Evolutionary conservation across 176 grass and related monocot genomes (phyloP), one percentile per base, ranked within the genome.

Genomic region (Avena insularis): DNA sequence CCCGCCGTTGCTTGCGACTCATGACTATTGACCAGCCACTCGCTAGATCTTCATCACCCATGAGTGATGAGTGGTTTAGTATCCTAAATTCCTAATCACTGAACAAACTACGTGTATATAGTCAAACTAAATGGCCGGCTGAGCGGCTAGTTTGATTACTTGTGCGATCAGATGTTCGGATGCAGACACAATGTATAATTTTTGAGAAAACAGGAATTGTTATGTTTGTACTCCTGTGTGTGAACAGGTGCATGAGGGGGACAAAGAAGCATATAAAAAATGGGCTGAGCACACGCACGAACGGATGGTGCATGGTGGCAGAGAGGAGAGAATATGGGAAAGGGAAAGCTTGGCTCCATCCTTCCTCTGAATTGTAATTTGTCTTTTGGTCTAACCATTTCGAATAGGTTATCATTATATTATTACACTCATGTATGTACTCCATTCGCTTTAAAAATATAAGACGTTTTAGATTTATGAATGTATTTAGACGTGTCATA

Each of bases 241-340:
- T 76, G 13, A 17, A 51, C 59, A 49, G 60, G 78, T 45, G 60
- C 29, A 67, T 67, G 79, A 77, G 49, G 79, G 70, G 62, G 83
- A 82, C 88, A 90, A 11, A 13, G 79, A 71, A 61, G 17, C 1
- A 61, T 86, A 82, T 19, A 55, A 71, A n/a, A 81, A 81, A 15
- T 84, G 12, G 35, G 31, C 15, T 50, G 19, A 77, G 82, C 59
- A 29, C 63, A 13, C 53, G 40, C 88, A 86, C 71, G 79, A 82
- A 86, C 45, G 88, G 88, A 40, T 62, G 64, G 64, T 67, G 40
- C 40, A 43, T 43, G 51, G 43, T 70, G 78, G 78, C 62, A 69
- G 51, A 35, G 64, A 35, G 0, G 83, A 90, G 88, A 82, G 88
- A 90, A 90, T 86, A 86, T 86, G 71, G 84, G 88, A 82, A 86